Conservation (phyloP, 306 rosid species). For the Quercus glauca region DNA sequence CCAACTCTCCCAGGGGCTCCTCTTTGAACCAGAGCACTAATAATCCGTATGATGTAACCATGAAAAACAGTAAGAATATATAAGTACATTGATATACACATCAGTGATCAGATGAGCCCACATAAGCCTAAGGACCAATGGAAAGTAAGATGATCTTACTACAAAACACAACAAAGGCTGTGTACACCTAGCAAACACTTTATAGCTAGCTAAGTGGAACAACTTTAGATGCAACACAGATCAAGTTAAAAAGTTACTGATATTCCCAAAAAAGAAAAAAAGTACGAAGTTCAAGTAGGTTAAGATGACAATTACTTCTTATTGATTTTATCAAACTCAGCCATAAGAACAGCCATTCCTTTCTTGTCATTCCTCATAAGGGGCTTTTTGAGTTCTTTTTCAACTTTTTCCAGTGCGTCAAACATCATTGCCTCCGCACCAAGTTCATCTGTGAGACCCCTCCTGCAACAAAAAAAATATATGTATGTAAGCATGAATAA, state of each 20-base stretch:
- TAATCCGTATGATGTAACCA: neutral
- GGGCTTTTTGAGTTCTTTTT: constrained; percentile 77
- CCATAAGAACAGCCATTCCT: constrained; percentile 82
- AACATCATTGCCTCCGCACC: constrained; percentile 93
- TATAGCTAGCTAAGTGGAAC: neutral
- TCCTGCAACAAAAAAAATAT: constrained; percentile 47
- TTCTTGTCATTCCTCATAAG: constrained; percentile 84
- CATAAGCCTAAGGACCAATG: neutral
- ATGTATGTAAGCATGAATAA: neutral
- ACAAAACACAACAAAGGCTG: neutral
- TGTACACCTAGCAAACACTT: neutral
- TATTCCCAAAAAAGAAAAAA: neutral
- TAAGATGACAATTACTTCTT: constrained; percentile 48
- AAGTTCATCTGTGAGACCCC: constrained; percentile 65
- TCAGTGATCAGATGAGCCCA: neutral
- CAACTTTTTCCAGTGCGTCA: constrained; percentile 85
- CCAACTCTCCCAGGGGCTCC: too few relatives aligned
- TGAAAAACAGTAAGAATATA: neutral
- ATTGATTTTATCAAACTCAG: constrained; percentile 84
- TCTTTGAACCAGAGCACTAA: too few relatives aligned
- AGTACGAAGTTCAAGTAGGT: too few relatives aligned
- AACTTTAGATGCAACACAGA: neutral
- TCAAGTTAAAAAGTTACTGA: neutral
- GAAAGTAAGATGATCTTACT: neutral
- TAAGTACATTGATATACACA: neutral